Evolutionary conservation across 116 monocot genomes (phyloP).

Genomic region (Thalassia testudinum): DNA sequence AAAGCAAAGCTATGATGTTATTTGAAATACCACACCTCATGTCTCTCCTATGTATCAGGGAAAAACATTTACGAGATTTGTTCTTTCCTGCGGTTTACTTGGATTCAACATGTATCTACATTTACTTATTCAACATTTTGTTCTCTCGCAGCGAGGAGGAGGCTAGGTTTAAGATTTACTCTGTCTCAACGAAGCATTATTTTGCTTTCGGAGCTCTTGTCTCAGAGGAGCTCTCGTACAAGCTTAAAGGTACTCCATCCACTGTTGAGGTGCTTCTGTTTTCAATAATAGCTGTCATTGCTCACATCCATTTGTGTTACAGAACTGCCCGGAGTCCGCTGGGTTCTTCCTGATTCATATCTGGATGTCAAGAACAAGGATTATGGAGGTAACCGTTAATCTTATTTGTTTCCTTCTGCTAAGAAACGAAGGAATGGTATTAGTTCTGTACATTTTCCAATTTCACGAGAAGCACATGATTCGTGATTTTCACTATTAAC

Average conservation of each 20-base stretch:
- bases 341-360: conserved; percentile 99
- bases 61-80: too few relatives aligned
- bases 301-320: conserved; percentile 4
- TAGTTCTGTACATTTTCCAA: too few relatives aligned
- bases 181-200: conserved; percentile 93
- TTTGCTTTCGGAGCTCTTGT: conserved; percentile 88
- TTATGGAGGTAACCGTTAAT: conserved; percentile 56
- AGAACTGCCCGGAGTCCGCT: conserved; percentile 77
- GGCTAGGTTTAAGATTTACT: conserved; percentile 79
- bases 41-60: too few relatives aligned
- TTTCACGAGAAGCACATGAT: too few relatives aligned
- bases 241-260: conserved; percentile 45
- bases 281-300: not conserved
- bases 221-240: conserved; percentile 86
- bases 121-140: not conserved
- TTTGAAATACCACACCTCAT: too few relatives aligned
- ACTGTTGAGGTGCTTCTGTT: not conserved
- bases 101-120: too few relatives aligned
- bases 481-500: too few relatives aligned
- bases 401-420: too few relatives aligned
- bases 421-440: too few relatives aligned
- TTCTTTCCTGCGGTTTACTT: too few relatives aligned
- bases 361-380: conserved; percentile 92
- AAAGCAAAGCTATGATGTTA: too few relatives aligned
- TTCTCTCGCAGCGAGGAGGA: conserved; percentile 63